phyloP scores from a whole-genome alignment of 2,329 filamentous ascomycete species.

The Pseudogymnoascus sp. region DNA sequence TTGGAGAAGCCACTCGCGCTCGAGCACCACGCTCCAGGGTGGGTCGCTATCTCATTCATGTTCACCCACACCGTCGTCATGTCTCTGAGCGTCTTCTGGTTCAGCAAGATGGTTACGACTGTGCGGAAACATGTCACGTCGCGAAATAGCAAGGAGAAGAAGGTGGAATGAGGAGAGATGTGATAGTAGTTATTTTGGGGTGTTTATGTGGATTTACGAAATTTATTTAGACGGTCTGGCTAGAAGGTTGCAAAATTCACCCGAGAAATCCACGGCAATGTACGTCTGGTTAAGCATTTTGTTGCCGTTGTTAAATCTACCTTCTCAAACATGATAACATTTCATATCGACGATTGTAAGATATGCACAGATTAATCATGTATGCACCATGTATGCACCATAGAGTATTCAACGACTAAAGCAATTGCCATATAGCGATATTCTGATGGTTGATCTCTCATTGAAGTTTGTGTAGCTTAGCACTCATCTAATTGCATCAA shows the following conservation, averaged over 20 bases:
- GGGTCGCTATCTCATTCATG: constrained; percentile 63
- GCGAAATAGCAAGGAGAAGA: neutral
- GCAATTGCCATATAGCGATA: neutral
- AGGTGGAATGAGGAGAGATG: neutral
- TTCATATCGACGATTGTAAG: neutral
- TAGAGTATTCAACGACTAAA: neutral
- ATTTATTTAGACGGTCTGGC: neutral
- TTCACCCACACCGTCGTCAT: constrained; percentile 62
- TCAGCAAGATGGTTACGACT: constrained; percentile 65
- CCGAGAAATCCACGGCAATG: neutral
- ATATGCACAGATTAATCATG: neutral
- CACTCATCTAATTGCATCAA: constrained; percentile 23
- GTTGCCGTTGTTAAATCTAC: constrained; percentile 17
- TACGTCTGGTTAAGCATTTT: neutral
- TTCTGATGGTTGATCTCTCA: neutral
- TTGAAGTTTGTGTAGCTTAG: neutral
- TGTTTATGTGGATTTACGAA: neutral
- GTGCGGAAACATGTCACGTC: neutral
- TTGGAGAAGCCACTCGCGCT: constrained; percentile 23
- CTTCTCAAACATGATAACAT: neutral
- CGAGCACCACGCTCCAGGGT: constrained; percentile 34
- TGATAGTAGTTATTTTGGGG: neutral
- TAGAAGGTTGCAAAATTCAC: neutral
- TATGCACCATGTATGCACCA: too few relatives aligned
- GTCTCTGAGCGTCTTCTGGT: constrained; percentile 74